Conservation (phyloP, 176 grass and related monocot genomes). For the Cocos nucifera region DNA sequence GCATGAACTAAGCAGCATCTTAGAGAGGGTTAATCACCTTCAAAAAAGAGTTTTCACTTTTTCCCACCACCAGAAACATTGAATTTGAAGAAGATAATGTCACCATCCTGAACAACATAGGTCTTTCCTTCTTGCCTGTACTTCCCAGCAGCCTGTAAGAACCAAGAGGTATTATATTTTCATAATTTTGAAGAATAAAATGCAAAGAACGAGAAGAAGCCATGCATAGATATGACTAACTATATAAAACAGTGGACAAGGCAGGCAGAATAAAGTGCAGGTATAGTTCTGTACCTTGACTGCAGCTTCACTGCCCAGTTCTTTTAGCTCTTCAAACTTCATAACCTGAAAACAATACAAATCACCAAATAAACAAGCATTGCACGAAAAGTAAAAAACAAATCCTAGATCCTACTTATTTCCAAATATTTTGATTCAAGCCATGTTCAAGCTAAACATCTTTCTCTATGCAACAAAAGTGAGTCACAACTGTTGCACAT, state of each 20-base stretch:
- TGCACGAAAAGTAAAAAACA: too few species aligned
- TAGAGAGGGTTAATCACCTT: neutral
- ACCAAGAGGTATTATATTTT: conserved; percentile 1
- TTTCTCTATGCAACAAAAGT: too few species aligned
- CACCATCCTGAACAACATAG: conserved; percentile 90
- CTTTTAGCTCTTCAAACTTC: conserved; percentile 98
- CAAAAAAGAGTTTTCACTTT: conserved; percentile 39
- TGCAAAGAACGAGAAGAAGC: too few species aligned
- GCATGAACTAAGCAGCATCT: too few species aligned
- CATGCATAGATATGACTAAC: too few species aligned
- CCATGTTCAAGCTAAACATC: too few species aligned
- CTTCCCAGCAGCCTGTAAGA: conserved; percentile 73
- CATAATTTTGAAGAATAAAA: too few species aligned
- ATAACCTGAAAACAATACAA: conserved; percentile 54
- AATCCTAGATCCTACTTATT: too few species aligned
- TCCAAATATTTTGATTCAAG: too few species aligned
- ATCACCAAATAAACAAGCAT: too few species aligned
- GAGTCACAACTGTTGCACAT: too few species aligned
- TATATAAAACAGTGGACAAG: conserved; percentile 4
- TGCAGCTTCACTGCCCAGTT: conserved; percentile 71
- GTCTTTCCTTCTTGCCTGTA: conserved; percentile 97
- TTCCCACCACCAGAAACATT: conserved; percentile 96
- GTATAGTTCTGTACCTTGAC: conserved; percentile 51
- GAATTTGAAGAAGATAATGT: conserved; percentile 98
- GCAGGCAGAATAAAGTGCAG: neutral